phyloP scores from a whole-genome alignment of 208 protist genomes.

The Crithidia fasciculata region DNA sequence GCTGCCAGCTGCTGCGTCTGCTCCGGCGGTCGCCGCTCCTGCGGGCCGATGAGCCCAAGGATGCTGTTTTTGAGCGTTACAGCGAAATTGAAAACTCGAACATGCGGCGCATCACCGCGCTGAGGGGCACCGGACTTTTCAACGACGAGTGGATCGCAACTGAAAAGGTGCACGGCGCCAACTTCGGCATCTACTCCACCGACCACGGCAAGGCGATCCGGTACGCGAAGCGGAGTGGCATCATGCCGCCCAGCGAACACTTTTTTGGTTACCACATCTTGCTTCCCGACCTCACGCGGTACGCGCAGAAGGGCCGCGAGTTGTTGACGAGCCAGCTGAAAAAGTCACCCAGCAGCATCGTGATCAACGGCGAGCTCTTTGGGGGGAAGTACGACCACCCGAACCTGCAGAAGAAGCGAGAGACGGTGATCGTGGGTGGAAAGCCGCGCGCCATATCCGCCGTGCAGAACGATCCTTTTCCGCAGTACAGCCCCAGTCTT shows the following conservation, averaged over 20 bases:
- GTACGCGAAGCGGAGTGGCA: constrained; percentile 84
- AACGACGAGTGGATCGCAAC: constrained; percentile 90
- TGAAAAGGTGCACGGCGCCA: constrained; percentile 90
- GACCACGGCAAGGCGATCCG: constrained; percentile 55
- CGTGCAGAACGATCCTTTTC: constrained; percentile 81
- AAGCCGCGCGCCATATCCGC: constrained; percentile 49
- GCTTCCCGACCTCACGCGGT: constrained; percentile 66
- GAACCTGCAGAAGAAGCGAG: constrained; percentile 44
- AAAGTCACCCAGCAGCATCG: constrained; percentile 46
- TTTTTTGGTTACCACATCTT: constrained; percentile 90
- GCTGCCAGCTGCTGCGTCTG: constrained; percentile 8
- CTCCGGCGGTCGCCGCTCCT: constrained; percentile 33
- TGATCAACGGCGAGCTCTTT: constrained; percentile 88
- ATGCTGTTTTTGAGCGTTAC: constrained; percentile 76
- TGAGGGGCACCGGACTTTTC: constrained; percentile 51
- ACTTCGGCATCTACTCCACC: constrained; percentile 88
- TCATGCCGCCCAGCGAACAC: constrained; percentile 78
- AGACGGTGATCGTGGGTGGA: constrained; percentile 69
- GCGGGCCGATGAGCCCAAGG: constrained; percentile 31
- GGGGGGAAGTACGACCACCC: constrained; percentile 91
- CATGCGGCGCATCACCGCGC: constrained; percentile 57
- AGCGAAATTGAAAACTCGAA: constrained; percentile 87
- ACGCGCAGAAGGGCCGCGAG: constrained; percentile 42
- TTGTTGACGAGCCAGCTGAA: constrained; percentile 42
- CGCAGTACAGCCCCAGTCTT: constrained; percentile 88